Conservation (phyloP, 345 rosid species). For the Erodium maritimum region DNA sequence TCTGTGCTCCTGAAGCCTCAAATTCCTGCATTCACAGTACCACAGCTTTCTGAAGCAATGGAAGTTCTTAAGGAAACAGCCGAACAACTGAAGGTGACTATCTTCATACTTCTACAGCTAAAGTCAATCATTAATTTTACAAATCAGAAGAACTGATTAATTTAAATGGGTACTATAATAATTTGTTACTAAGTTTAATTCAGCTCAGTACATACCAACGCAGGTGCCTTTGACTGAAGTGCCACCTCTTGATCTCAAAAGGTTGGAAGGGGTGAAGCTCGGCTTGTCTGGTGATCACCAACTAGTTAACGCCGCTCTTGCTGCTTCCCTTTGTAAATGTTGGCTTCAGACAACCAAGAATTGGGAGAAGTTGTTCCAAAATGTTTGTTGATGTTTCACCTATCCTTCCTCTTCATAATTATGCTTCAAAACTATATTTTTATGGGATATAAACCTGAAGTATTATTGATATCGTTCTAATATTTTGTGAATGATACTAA, state of each 20-base stretch:
- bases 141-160: not conserved
- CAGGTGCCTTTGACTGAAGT: constrained; percentile 66
- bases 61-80: not conserved
- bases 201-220: constrained; percentile 6
- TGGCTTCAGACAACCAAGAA: constrained; percentile 81
- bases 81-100: not conserved
- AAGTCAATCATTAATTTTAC: not conserved
- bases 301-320: constrained; percentile 76
- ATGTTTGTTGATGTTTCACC: constrained; percentile 24
- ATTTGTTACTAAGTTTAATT: not conserved
- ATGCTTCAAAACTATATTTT: not conserved
- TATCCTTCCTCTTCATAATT: not conserved
- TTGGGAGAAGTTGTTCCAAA: constrained; percentile 38
- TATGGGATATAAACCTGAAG: too few relatives aligned
- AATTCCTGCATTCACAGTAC: not conserved
- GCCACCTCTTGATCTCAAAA: constrained; percentile 39
- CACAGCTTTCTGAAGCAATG: constrained; percentile 3
- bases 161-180: not conserved
- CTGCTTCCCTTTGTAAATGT: constrained; percentile 64
- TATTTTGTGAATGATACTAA: too few relatives aligned
- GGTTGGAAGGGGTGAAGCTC: constrained; percentile 41
- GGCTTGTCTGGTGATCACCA: constrained; percentile 83
- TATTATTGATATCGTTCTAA: too few relatives aligned
- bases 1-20: constrained; percentile 1
- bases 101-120: not conserved